Evolutionary conservation across 2,329 filamentous ascomycete genomes (phyloP).

Genomic region (Penicillium psychrosexuale): DNA sequence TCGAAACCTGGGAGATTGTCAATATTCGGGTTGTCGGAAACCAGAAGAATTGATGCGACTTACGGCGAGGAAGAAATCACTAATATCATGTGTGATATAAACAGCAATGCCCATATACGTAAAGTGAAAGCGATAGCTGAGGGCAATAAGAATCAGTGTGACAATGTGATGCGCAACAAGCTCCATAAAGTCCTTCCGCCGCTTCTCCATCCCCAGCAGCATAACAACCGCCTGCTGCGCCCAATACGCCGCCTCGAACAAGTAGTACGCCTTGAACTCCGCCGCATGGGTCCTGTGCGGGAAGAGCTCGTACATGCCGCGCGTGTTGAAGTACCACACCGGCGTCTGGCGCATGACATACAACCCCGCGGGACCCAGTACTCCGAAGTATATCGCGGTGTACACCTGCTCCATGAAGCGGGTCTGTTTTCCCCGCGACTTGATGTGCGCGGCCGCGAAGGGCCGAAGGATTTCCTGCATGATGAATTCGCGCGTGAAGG

Average conservation of each 20-base stretch:
- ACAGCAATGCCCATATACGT: conserved; percentile 88
- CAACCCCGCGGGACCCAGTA: conserved; percentile 75
- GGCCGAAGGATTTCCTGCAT: conserved; percentile 84
- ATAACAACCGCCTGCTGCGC: conserved; percentile 86
- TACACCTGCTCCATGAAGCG: conserved; percentile 95
- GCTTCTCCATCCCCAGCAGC: conserved; percentile 80
- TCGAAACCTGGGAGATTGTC: conserved; percentile 62
- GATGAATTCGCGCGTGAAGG: conserved; percentile 87
- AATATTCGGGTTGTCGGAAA: not conserved
- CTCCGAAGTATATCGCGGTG: conserved; percentile 79
- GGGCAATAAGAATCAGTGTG: conserved; percentile 71
- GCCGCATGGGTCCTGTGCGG: conserved; percentile 76
- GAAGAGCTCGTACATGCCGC: conserved; percentile 80
- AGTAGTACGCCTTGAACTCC: conserved; percentile 85
- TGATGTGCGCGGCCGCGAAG: conserved; percentile 66
- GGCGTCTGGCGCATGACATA: conserved; percentile 87
- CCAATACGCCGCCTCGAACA: conserved; percentile 91
- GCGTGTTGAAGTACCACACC: conserved; percentile 89
- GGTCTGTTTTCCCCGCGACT: conserved; percentile 68
- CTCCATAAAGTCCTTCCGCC: conserved; percentile 87
- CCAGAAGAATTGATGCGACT: not conserved
- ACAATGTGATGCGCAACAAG: conserved; percentile 85
- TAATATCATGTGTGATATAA: conserved; percentile 88
- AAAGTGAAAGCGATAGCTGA: conserved; percentile 92
- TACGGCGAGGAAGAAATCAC: conserved; percentile 89